Percentiles rank a stretch among this genome's conserved stretches.
phyloP scores from a whole-genome alignment of 2,329 filamentous ascomycete species.

The Microsporum canis region DNA sequence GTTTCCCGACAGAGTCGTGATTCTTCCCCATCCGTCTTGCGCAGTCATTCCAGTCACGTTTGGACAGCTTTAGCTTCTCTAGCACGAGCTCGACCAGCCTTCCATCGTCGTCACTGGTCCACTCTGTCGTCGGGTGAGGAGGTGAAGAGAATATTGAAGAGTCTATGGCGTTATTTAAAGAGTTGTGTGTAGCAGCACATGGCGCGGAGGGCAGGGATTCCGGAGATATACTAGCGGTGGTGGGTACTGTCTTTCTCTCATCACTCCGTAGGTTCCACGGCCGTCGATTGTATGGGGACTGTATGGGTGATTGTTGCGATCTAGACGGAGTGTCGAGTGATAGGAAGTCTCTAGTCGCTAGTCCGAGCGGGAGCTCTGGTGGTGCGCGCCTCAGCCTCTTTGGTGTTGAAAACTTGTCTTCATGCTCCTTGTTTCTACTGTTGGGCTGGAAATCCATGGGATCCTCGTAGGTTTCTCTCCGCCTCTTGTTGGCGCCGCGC shows the following conservation, averaged over 20 bases:
- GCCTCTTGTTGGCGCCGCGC: constrained; percentile 12
- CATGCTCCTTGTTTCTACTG: not conserved
- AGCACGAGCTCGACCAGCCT: constrained; percentile 35
- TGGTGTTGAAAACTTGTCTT: constrained; percentile 31
- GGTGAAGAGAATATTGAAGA: constrained; percentile 7
- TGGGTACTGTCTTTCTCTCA: constrained; percentile 12
- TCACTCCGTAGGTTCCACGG: constrained; percentile 7
- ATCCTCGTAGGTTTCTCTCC: constrained; percentile 30
- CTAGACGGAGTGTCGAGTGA: constrained; percentile 23
- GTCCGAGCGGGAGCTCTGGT: constrained; percentile 34
- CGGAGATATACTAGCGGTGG: not conserved
- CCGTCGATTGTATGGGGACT: constrained; percentile 17
- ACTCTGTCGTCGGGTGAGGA: constrained; percentile 15
- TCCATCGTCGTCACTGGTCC: constrained; percentile 34
- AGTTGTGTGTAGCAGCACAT: not conserved
- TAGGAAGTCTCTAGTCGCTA: constrained; percentile 35
- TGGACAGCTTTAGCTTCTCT: constrained; percentile 34
- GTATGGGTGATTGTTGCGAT: constrained; percentile 20
- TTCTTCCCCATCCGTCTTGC: constrained; percentile 33
- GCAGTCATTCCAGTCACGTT: constrained; percentile 37
- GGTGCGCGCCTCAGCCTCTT: constrained; percentile 35
- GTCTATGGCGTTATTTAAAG: not conserved
- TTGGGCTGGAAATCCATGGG: constrained; percentile 9
- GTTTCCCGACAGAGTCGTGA: constrained; percentile 29
- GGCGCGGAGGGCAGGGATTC: not conserved